These are phyloP conservation scores for Canavalia ensiformis DNA, from an alignment of 306 rosid genomes.

Conservation along the genomic window DNA sequence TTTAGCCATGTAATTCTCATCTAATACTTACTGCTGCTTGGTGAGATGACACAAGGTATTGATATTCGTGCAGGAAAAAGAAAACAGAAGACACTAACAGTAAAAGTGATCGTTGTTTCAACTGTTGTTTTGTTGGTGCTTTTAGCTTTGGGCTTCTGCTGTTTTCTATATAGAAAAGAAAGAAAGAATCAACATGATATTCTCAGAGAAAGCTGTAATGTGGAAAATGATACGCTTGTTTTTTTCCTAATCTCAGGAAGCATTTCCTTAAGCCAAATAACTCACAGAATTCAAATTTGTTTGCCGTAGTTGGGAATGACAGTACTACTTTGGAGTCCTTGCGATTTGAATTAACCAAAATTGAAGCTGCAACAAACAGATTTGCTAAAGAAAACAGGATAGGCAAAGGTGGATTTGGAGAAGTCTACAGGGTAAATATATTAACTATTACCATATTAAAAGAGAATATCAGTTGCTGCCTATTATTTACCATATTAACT, in stretches of 20 bases:
- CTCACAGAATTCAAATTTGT: constrained; percentile 30
- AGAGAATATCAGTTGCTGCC: not conserved
- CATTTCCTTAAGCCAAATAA: constrained; percentile 31
- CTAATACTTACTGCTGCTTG: not conserved
- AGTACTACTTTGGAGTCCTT: constrained; percentile 50
- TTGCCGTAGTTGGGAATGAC: constrained; percentile 49
- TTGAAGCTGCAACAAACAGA: constrained; percentile 63
- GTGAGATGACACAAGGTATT: constrained; percentile 22
- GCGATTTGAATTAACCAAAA: constrained; percentile 55
- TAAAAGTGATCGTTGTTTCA: constrained; percentile 35
- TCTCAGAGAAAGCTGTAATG: constrained; percentile 59
- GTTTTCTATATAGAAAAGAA: constrained; percentile 37
- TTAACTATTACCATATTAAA: not conserved
- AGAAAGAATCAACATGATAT: constrained; percentile 48
- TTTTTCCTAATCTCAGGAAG: constrained; percentile 6
- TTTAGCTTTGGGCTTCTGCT: constrained; percentile 39
- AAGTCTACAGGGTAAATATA: constrained; percentile 64
- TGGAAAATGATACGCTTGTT: not conserved
- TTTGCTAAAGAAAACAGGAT: constrained; percentile 57
- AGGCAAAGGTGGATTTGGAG: constrained; percentile 75
- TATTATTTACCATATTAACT: not conserved
- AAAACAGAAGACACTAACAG: constrained; percentile 30
- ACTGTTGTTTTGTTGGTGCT: constrained; percentile 35
- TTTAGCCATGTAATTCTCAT: not conserved
- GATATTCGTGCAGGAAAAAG: constrained; percentile 53